Conservation (phyloP, 352 stramenopile genomes). For the Globisporangium nunn region DNA sequence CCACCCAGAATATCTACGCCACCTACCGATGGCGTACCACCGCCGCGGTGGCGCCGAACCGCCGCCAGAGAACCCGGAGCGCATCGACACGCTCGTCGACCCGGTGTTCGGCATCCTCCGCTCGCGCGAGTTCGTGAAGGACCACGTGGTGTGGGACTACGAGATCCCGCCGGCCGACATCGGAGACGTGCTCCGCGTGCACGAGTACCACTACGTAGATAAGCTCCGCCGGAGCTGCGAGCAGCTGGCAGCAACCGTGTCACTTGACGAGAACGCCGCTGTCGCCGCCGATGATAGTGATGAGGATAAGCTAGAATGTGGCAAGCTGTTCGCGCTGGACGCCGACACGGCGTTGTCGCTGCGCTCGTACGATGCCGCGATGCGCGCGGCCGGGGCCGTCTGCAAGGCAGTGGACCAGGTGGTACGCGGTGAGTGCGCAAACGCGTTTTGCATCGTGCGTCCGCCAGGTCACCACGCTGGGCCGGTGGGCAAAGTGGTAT, state of each 20-base stretch:
- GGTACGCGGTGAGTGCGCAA: conserved; percentile 85
- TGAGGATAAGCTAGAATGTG: conserved; percentile 26
- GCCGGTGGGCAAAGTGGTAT: conserved; percentile 90
- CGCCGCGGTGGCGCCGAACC: conserved; percentile 54
- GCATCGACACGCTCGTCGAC: conserved; percentile 83
- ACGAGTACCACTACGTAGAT: conserved; percentile 87
- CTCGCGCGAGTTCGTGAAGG: conserved; percentile 55
- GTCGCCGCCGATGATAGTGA: conserved; percentile 12
- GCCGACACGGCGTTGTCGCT: conserved; percentile 76
- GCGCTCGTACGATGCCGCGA: conserved; percentile 69
- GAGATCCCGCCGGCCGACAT: conserved; percentile 71
- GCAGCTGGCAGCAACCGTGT: conserved; percentile 17
- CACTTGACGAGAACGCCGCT: background rate
- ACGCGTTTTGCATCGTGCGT: conserved; percentile 95
- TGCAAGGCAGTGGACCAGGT: conserved; percentile 82
- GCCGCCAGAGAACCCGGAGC: conserved; percentile 87
- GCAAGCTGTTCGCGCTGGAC: conserved; percentile 47
- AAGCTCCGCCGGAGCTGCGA: conserved; percentile 47
- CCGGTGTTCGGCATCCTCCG: conserved; percentile 62
- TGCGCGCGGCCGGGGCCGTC: conserved; percentile 75
- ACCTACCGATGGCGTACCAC: conserved; percentile 73
- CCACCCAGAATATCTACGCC: conserved; percentile 63
- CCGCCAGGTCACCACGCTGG: conserved; percentile 97
- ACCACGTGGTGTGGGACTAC: conserved; percentile 54
- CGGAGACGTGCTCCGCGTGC: conserved; percentile 84